phyloP scores from a whole-genome alignment of 345 rosid genomes.

The Crucihimalaya himalaica region DNA sequence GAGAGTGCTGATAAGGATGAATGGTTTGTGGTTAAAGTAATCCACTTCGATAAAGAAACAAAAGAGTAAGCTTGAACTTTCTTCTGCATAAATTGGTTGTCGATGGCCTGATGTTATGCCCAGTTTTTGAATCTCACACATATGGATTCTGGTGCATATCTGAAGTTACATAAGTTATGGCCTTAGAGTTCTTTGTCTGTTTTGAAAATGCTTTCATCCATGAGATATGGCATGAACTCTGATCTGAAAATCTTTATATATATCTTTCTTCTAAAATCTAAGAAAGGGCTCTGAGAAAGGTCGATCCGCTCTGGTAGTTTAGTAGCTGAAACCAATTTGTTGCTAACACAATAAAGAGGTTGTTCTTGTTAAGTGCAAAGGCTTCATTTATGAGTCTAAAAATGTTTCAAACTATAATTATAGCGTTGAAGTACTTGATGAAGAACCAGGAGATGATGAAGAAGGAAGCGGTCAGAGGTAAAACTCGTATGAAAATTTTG shows the following conservation, averaged over 20 bases:
- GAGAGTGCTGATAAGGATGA: constrained; percentile 80
- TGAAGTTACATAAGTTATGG: constrained; percentile 1
- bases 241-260: no score
- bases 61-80: constrained; percentile 62
- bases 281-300: background rate
- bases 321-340: background rate
- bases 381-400: background rate
- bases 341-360: background rate
- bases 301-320: background rate
- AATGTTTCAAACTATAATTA: constrained; percentile 7
- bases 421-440: constrained; percentile 88
- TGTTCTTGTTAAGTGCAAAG: background rate
- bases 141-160: background rate
- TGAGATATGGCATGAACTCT: background rate
- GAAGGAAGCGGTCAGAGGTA: constrained; percentile 74
- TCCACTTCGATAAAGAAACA: constrained; percentile 76
- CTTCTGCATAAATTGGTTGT: background rate
- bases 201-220: constrained; percentile 4
- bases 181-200: background rate
- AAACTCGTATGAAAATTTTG: background rate
- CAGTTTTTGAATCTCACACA: background rate
- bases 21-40: constrained; percentile 87
- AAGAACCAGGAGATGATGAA: constrained; percentile 95
- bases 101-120: background rate
- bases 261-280: no score